Conservation (phyloP, 2,329 filamentous ascomycete genomes). For the Akanthomyces lecanii region DNA sequence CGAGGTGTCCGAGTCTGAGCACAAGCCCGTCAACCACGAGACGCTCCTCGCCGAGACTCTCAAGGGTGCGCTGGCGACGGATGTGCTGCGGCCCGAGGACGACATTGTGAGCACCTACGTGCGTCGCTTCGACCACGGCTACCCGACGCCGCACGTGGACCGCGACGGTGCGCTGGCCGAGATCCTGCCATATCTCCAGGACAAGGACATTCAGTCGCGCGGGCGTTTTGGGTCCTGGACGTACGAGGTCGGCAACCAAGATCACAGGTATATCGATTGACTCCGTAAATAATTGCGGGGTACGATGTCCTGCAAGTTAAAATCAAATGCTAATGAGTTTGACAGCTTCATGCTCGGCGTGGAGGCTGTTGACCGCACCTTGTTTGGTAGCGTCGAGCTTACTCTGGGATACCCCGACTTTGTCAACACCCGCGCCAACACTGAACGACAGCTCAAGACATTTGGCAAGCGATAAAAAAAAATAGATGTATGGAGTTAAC, state of each 20-base stretch:
- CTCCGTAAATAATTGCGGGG: no score
- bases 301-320: no score
- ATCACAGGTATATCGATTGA: constrained; percentile 15
- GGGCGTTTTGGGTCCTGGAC: constrained; percentile 90
- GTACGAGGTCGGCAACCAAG: constrained; percentile 59
- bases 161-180: constrained; percentile 82
- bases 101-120: constrained; percentile 94
- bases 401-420: constrained; percentile 97
- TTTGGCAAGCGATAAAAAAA: no score
- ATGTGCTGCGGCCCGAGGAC: constrained; percentile 77
- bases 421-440: constrained; percentile 73
- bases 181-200: constrained; percentile 79
- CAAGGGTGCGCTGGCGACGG: constrained; percentile 85
- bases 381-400: constrained; percentile 83
- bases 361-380: constrained; percentile 84
- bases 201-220: constrained; percentile 80
- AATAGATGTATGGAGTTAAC: no score
- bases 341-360: constrained; percentile 76
- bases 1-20: constrained; percentile 83
- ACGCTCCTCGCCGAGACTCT: constrained; percentile 78
- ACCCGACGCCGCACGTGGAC: constrained; percentile 84
- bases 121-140: constrained; percentile 89
- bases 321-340: not conserved
- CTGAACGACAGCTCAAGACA: constrained; percentile 4
- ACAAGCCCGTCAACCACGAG: constrained; percentile 80